Evolutionary conservation across 192 early-diverging fungal genomes (phyloP).

Genomic region (Rhizophagus sp.): DNA sequence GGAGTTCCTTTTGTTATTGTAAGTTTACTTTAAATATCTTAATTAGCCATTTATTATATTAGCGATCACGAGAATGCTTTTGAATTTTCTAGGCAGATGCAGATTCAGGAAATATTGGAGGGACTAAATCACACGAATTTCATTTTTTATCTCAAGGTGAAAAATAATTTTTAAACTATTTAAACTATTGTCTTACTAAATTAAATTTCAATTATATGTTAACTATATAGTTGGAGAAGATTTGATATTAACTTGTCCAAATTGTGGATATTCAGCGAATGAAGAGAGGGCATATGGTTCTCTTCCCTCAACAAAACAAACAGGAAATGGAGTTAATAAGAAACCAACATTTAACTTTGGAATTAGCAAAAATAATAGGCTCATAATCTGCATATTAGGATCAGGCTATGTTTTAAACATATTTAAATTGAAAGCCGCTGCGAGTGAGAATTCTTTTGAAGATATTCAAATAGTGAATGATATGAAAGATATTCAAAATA

Average conservation of each 20-base stretch:
- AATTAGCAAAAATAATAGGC: not conserved
- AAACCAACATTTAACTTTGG: not conserved
- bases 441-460: not conserved
- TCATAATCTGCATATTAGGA: not conserved
- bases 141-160: slow-evolving; percentile 72
- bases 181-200: too few species aligned
- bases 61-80: not conserved
- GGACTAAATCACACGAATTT: slow-evolving; percentile 86
- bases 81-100: slow-evolving; percentile 44
- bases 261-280: slow-evolving; percentile 85
- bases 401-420: not conserved
- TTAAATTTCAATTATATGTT: not conserved
- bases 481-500: not conserved
- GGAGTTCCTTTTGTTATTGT: slow-evolving; percentile 78
- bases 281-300: slow-evolving; percentile 70
- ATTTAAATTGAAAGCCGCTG: not conserved
- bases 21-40: slow-evolving; percentile 30
- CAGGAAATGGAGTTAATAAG: not conserved
- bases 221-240: slow-evolving; percentile 72
- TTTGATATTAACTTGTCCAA: slow-evolving; percentile 64
- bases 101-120: slow-evolving; percentile 92
- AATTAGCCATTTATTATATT: not conserved
- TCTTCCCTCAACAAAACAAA: not conserved
- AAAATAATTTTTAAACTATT: too few species aligned
- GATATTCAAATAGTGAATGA: not conserved